Percentiles rank a stretch among this genome's conserved stretches.
Conservation (phyloP, 345 rosid species). For the Syzygium jambos region DNA sequence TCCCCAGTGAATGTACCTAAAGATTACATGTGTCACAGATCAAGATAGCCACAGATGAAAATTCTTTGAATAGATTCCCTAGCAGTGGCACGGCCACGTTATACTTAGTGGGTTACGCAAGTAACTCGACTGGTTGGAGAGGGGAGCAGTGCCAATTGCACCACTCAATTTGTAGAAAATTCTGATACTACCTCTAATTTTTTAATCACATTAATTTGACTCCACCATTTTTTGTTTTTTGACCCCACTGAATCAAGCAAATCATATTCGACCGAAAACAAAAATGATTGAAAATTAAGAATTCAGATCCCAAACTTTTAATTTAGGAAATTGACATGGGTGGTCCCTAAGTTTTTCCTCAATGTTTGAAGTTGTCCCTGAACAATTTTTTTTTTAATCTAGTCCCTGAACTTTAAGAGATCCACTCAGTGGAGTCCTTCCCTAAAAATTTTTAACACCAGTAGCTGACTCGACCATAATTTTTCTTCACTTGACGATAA, state of each 20-base stretch:
- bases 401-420: background rate
- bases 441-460: background rate
- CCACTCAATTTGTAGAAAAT: background rate
- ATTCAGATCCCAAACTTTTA: background rate
- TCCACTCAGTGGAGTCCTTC: background rate
- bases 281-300: background rate
- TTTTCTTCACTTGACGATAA: background rate
- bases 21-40: slow-evolving; percentile 2
- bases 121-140: background rate
- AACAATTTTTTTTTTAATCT: background rate
- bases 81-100: background rate
- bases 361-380: background rate
- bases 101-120: background rate
- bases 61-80: background rate
- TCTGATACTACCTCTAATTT: background rate
- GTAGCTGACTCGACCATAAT: background rate
- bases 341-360: background rate
- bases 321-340: background rate
- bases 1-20: slow-evolving; percentile 66
- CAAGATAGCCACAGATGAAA: background rate
- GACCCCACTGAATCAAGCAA: background rate
- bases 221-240: background rate
- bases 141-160: background rate
- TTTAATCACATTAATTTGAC: background rate
- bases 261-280: background rate